Base-by-base conservation (phyloP, 192 early-diverging fungal genomes). In the Entrophospora sp. region DNA sequence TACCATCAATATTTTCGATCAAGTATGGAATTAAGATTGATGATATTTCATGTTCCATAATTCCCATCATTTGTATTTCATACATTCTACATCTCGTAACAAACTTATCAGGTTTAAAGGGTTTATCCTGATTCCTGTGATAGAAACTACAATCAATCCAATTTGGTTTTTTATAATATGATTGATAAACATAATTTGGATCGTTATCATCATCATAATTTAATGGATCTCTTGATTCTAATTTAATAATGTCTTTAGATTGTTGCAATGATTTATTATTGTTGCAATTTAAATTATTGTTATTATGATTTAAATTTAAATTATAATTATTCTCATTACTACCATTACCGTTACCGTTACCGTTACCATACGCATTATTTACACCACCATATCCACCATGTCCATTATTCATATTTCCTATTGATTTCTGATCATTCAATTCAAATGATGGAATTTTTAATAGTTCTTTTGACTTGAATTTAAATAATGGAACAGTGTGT, bases 131-230 rank as follows among this genome's bases (percentile, higher is more conserved):
- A 44, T 72, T 48, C 49, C 83, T 73, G 27, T 69, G 76, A 77
- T 91, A 96, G 67, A 94, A 98, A 61, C 89, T 92, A 63, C 87
- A 86, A 67, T 96, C 93, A 18, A 96, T 80, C 95, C 95, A 98
- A 68, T 90, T 83, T 0, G 95, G 93, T 51, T 93, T 85, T 64
- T 82, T 75, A 73, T 90, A 90, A 36, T 80, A 81, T 0, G 24
- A 71, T 58, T 74, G 67, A n/a, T 37, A 66, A 27, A 60, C 27
- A 8, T 73, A 72, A 1, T 66, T 63, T 2, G 64, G 71, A 20
- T 70, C 48, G 12, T 73, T 69, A 43, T 84, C 48, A 13, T 73
- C 71, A 43, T 84, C 82, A 56, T 80, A 76, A 25, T 84, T 80
- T 6, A 84, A 55, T 27, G 81, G 80, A 55, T 81, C 82, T 4